Evolutionary conservation across 2,329 filamentous ascomycete species (phyloP), one percentile per base, ranked within the genome.

Genomic region (Cladosporium colombiae): DNA sequence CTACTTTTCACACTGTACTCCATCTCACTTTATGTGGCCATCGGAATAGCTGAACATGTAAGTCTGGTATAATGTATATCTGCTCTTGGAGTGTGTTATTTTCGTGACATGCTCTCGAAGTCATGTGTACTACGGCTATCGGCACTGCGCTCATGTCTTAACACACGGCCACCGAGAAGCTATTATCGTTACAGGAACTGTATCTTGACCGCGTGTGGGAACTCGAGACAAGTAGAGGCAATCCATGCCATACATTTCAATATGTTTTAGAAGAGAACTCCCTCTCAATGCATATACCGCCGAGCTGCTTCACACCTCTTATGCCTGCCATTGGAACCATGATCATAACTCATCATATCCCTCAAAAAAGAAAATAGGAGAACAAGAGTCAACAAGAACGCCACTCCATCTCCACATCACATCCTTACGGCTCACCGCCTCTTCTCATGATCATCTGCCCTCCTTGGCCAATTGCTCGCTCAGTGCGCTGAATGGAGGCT

Each of bases 401-500:
- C 53, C 31, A 21, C 55, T 37, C 4, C 23, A 23, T 53, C 16
- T 21, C 31, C 55, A 37, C 21, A 1, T 23, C 21, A n/a, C 21
- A 23, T 2, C 21, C n/a, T 21, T 18, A 55, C 3, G n/a, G 29
- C 23, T 27, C 40, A 2, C 23, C 11, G 5, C 16, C 37, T 59
- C 14, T n/a, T 59, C 66, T 64, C 71, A 21, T 18, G 23, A 33
- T 55, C 69, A 65, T 58, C 31, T 55, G 23, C 64, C 64, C 13
- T 65, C 50, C 49, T 65, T 65, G 5, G 50, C 8, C 53, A 73
- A 55, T 59, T 73, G 65, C 67, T 70, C 67, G 57, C 70, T 74
- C 52, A 74, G 67, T 35, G 65, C 46, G 57, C 66, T 67, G 67
- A 72, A 76, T 35, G 74, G 74, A 56, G 74, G 70, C 72, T 72